Conservation (phyloP, 345 rosid species). For the Eucalyptus melliodora region DNA sequence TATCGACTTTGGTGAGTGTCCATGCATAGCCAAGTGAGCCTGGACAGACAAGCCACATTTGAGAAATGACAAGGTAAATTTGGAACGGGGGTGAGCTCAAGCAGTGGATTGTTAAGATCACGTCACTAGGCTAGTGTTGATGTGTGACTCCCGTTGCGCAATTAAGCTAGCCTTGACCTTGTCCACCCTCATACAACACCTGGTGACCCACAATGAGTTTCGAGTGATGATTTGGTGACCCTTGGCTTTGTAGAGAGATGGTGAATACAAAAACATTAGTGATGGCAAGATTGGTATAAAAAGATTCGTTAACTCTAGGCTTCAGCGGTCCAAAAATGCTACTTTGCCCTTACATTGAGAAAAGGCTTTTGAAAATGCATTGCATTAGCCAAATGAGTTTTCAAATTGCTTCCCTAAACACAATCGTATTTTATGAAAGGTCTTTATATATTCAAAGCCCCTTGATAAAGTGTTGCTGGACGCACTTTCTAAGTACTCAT, state of each 20-base stretch:
- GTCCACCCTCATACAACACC: background rate
- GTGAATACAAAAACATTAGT: background rate
- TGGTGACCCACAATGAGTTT: background rate
- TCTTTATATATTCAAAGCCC: background rate
- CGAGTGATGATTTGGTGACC: background rate
- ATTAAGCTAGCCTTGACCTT: background rate
- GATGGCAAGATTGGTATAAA: background rate
- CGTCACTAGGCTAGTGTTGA: background rate
- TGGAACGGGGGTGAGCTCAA: background rate
- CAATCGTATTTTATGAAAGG: too few relatives aligned
- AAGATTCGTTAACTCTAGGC: background rate
- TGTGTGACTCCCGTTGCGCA: accelerated
- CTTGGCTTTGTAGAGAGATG: background rate
- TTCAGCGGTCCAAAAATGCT: background rate
- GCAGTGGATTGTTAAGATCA: background rate
- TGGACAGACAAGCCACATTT: background rate
- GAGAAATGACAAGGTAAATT: background rate
- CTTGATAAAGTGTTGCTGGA: background rate
- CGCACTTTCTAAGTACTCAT: background rate
- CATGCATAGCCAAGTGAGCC: background rate
- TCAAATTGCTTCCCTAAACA: too few relatives aligned
- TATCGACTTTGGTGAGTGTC: background rate
- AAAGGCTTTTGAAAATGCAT: too few relatives aligned
- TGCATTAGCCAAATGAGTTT: too few relatives aligned
- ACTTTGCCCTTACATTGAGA: too few relatives aligned